Evolutionary conservation across 306 rosid species (phyloP), one percentile per base, ranked within the genome.

Genomic region (Ormosia semicastrata): DNA sequence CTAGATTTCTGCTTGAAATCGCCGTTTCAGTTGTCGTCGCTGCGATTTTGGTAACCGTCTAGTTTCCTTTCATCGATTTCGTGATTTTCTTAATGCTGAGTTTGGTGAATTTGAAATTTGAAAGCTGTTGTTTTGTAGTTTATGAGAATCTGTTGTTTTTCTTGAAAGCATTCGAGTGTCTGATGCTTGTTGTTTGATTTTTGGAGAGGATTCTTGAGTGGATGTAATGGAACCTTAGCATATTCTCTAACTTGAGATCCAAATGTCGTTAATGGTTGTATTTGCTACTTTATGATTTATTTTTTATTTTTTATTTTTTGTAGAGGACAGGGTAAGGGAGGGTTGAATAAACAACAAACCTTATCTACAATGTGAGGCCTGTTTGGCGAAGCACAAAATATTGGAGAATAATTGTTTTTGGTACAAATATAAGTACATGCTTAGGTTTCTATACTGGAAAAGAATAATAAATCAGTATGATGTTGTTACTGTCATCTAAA

Each of bases 1-100:
- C 63, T 95, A 32, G 97, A 91, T 73, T 95, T 90, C 75, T 93
- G 95, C 87, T 81, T 93, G 79, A 87, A 84, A 39, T 90, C 97
- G 59, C 92, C 88, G 8, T 89, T 93, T 76, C 83, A 69, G 84
- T 81, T 82, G 8, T 73, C 93, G 11, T 93, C 91, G 43, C 80
- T 91, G 66, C 92, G 98, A 66, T 95, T 84, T 77, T 93, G 97
- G 97, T 92, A 77, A 82, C 12, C 9, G 8, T 6, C 59, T 76
- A 40, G 14, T 46, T 64, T 70, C 17, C 9, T 34, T 8, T 72
- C 1, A 2, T 64, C 11, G 65, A 33, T 7, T 52, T 41, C 8
- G 37, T 36, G 17, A 3, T 79, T 18, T 78, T 78, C 10, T 40
- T 18, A 3, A 50, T 60, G 14, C 14, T 34, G 72, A 32, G 56